Evolutionary conservation across 2,329 filamentous ascomycete genomes (phyloP).

Genomic region (Nothophaeocryptopus gaeumannii): DNA sequence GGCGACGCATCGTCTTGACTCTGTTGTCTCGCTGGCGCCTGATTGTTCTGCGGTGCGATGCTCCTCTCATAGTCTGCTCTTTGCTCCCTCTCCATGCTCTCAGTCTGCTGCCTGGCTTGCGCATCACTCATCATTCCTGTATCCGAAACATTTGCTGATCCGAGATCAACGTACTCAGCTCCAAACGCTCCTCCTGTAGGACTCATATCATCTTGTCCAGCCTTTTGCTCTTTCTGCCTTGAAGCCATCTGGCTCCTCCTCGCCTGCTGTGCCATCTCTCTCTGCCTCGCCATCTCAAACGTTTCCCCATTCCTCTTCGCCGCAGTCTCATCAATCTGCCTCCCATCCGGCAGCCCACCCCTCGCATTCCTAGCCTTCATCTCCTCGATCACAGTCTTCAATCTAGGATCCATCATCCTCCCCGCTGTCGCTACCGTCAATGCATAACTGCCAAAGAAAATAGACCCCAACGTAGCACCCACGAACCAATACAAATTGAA

Average conservation of each 20-base stretch:
- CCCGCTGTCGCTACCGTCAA: slow-evolving; percentile 36
- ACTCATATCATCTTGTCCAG: slow-evolving; percentile 39
- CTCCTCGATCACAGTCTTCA: slow-evolving; percentile 40
- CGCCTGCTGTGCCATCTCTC: slow-evolving; percentile 24
- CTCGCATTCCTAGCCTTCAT: slow-evolving; percentile 31
- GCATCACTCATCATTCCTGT: slow-evolving; percentile 33
- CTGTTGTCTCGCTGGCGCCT: not conserved
- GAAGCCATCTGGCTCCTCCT: slow-evolving; percentile 15
- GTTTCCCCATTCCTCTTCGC: slow-evolving; percentile 27
- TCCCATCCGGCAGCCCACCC: slow-evolving; percentile 10
- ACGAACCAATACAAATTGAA: slow-evolving; percentile 30
- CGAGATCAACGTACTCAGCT: slow-evolving; percentile 33
- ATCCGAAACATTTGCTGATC: slow-evolving; percentile 15
- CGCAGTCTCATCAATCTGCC: slow-evolving; percentile 21
- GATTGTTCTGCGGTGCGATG: not conserved
- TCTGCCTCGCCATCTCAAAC: slow-evolving; percentile 32
- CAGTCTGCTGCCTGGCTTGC: slow-evolving; percentile 21
- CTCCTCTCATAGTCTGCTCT: slow-evolving; percentile 10
- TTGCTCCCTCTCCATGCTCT: slow-evolving; percentile 10
- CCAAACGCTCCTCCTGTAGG: slow-evolving; percentile 37
- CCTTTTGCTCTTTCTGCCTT: slow-evolving; percentile 3
- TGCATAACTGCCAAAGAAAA: slow-evolving; percentile 33
- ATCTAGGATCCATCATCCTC: slow-evolving; percentile 39
- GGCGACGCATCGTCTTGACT: not conserved
- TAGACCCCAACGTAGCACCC: slow-evolving; percentile 35